These are phyloP conservation scores for Prunus salicina DNA, from an alignment of 306 rosid species.

Conservation along the genomic window DNA sequence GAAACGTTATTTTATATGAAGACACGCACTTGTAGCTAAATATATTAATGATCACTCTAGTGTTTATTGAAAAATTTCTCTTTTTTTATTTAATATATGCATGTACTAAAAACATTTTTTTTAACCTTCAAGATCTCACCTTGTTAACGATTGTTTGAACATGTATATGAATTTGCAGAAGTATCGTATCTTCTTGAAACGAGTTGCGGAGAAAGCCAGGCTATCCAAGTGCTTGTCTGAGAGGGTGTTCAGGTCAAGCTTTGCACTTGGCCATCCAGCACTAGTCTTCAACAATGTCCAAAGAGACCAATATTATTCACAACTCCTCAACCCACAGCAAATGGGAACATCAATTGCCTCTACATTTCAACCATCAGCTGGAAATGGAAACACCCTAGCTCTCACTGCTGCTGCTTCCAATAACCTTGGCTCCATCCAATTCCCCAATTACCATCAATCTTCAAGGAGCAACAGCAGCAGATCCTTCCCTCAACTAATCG, in stretches of 20 bases:
- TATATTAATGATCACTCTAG: too few species aligned
- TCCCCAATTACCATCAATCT: background rate
- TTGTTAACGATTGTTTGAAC: background rate
- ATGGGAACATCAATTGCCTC: background rate
- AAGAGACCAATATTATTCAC: slow-evolving; percentile 2
- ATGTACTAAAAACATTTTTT: too few species aligned
- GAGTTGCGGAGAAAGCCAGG: slow-evolving; percentile 38
- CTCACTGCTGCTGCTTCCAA: background rate
- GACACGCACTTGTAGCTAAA: too few species aligned
- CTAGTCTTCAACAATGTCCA: slow-evolving; percentile 6
- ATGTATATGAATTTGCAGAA: slow-evolving; percentile 37
- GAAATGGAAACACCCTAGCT: background rate
- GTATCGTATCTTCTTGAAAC: slow-evolving; percentile 47
- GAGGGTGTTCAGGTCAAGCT: slow-evolving; percentile 38
- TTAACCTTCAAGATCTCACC: background rate
- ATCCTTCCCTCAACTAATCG: background rate
- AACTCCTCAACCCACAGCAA: background rate
- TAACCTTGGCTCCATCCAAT: slow-evolving; percentile 15
- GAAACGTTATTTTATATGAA: too few species aligned
- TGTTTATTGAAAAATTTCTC: too few species aligned
- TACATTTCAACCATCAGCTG: background rate
- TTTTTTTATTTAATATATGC: background rate
- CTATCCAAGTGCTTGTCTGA: slow-evolving; percentile 25
- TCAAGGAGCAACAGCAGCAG: background rate
- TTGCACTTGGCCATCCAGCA: slow-evolving; percentile 34